A percentile compares a stretch with the other conserved stretches of the same genome.
phyloP scores from a whole-genome alignment of 768 basidiomycete species.

The Boletus edulis region DNA sequence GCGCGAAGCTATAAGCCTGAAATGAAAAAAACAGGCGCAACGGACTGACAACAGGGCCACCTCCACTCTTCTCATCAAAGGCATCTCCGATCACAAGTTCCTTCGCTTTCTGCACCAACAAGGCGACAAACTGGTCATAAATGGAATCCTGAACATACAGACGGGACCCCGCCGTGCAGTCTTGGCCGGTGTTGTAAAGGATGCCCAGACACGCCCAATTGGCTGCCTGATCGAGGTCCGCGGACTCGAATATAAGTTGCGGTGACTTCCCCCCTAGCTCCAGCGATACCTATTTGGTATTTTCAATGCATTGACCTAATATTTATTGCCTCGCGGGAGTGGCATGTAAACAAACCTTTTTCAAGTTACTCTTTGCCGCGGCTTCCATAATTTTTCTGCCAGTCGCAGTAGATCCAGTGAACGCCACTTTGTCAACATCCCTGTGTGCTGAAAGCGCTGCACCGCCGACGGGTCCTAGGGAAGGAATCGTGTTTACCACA shows the following conservation, averaged over 20 bases:
- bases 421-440: conserved; percentile 92
- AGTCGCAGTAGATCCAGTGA: conserved; percentile 89
- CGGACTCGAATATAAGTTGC: conserved; percentile 85
- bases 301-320: conserved; percentile 10
- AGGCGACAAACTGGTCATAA: conserved; percentile 77
- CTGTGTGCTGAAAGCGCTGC: conserved; percentile 79
- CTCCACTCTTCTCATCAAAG: conserved; percentile 68
- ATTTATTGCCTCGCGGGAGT: conserved; percentile 24
- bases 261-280: conserved; percentile 95
- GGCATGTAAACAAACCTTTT: conserved; percentile 59
- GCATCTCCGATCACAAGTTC: conserved; percentile 76
- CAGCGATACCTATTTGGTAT: conserved; percentile 63
- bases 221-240: conserved; percentile 83
- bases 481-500: conserved; percentile 86
- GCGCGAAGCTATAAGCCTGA: conserved; percentile 7
- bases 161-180: conserved; percentile 90
- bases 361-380: conserved; percentile 90
- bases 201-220: conserved; percentile 86
- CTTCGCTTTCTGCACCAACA: conserved; percentile 66
- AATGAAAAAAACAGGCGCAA: not conserved
- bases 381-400: conserved; percentile 91
- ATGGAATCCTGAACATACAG: conserved; percentile 85
- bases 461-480: conserved; percentile 78
- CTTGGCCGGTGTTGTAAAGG: conserved; percentile 88
- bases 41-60: conserved; percentile 76